Evolutionary conservation across 805 yeast species (phyloP), one percentile per base, ranked within the genome.

Genomic region (Starmera caribaea): DNA sequence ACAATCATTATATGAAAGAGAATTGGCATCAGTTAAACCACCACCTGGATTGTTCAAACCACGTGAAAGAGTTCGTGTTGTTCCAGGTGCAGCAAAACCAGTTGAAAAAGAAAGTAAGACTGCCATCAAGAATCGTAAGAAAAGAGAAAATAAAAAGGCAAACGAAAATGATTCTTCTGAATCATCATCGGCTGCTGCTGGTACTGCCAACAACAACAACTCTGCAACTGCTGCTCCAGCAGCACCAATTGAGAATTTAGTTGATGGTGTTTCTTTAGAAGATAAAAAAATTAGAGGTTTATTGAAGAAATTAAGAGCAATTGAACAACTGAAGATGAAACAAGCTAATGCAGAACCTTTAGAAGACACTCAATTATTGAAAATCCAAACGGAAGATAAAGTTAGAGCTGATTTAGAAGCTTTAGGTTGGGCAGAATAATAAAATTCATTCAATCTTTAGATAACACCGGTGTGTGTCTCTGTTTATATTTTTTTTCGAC

Each of bases 301-400:
- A 58, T 72, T 89, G 62, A 92, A 92, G 68, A 92, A 92, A 64
- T 73, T 90, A 46, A 75, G 97, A 55, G 97, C 98, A n/a, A 92
- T 92, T 51, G 95, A 89, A 61, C 79, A 78, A 39, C 73, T 92
- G 54, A 89, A 89, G 62, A 74, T 75, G 69, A 85, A 90, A 59
- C 88, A 85, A 63, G 83, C 81, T 8, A 69, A 66, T 41, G 95
- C 90, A 37, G 96, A 88, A 46, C 70, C 78, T 45, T 73, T 92
- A 50, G 98, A 92, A 64, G 95, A 81, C 53, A 92, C 97, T 28
- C 99, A 92, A 67, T 66, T 86, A 33, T 70, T 85, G 57, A 92
- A 92, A 64, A 90, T 92, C 49, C 73, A 77, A 45, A 87, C 95
- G 37, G 99, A 92, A 65, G 77, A 69, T 26, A 79, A 80, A 40